Base-by-base conservation (phyloP, 371 early-diverging fungal species). In the Lichtheimia corymbifera region DNA sequence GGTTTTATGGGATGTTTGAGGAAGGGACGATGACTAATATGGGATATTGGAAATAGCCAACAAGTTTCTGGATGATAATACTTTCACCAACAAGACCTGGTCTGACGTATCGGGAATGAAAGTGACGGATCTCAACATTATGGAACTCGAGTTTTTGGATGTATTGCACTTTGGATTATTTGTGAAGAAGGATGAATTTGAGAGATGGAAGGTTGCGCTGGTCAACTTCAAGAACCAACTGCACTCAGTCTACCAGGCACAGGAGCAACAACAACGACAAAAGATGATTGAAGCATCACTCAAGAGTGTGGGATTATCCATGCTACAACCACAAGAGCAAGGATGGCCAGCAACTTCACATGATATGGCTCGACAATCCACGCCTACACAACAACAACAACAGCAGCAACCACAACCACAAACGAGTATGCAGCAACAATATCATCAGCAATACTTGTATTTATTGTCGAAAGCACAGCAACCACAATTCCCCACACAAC, bases 51-150 rank as follows among this genome's bases (percentile, higher is more conserved):
- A n/a, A n/a, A 35, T 72, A 70, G 89, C 84, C 12, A 86, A 86
- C 66, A 89, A 89, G 53, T 87, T 87, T 63, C 67, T 86, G 58
- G 87, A 87, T 51, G 89, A 89, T 63, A 85, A 87, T 58, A 87
- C 87, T 0, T 89, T 85, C 55, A 87, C 87, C 11, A 89, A 89
- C 73, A 86, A 87, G 64, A 85, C 88, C 3, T 89, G 88, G 88
- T 82, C 87, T 4, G 84, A 85, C 28, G 84, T 89, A 7, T 85
- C 87, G 11, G 85, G 84, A 24, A 84, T 89, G 76, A 84, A 80
- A 45, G 81, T 88, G 30, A 70, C 73, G 15, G 85, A 88, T 51
- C 74, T 89, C 50, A 87, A 88, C 56, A 83, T 86, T 22, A 88
- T 89, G 87, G 89, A 89, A 70, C 70, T 85, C 55, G 89, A 89